Base-by-base conservation (phyloP, 768 basidiomycete genomes). In the Tylopilus subfusipes region DNA sequence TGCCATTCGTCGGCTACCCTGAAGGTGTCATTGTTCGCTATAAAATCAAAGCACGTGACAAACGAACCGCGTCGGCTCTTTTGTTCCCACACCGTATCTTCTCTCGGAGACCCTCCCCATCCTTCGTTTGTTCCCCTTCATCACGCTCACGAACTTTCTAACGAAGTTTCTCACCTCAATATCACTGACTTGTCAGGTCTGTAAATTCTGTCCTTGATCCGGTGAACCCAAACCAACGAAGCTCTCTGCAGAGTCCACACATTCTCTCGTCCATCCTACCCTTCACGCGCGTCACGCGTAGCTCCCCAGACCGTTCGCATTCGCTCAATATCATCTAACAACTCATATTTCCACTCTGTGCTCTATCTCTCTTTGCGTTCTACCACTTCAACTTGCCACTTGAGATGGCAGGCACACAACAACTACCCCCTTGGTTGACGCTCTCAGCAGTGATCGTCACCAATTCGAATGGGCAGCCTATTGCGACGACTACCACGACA, bases 381-480 rank as follows among this genome's bases (percentile, higher is more conserved):
- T 31, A 22, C 21, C 48, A 10, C 29, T 38, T 46, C 19, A 34
- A 33, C 49, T 57, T 56, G 58, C 60, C 53, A 49, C 48, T 52
- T 18, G 24, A 42, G 45, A 70, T 71, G 68, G 64, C 68, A 53
- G 64, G 81, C 24, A 81, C 85, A 4, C 90, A 91, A 68, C 71
- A 76, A 55, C 77, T 82, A 48, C 90, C 90, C 42, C 74, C 88
- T 30, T 92, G 90, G 90, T 73, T 90, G 58, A 82, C 86, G 2
- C 74, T 79, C 30, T 73, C 75, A 33, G 74, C 78, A 30, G 75
- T 81, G 18, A 71, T 81, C 29, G 65, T 83, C 44, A 82, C 82
- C 8, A 75, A 82, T 63, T 71, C 74, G 3, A 74, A 73, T 48
- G 87, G 86, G 46, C 70, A 71, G 21, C 77, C 79, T 31, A 61